Base-by-base conservation (phyloP, 768 basidiomycete species). In the Ramaria rubella region DNA sequence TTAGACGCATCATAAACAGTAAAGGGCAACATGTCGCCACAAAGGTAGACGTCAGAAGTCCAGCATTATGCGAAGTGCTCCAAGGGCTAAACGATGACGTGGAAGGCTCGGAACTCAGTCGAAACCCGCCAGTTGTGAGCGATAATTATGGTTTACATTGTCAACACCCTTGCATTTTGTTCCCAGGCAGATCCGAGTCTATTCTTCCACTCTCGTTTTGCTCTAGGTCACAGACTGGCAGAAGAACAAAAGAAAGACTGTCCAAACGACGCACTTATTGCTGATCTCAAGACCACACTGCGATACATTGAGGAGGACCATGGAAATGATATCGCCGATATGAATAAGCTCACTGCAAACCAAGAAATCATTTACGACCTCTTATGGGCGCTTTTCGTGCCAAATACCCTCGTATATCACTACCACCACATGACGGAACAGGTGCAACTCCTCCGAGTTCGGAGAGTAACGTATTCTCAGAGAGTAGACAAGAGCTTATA, bases 361-460 rank as follows among this genome's bases (percentile, higher is more conserved):
- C 34, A 57, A 7, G 52, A 61, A 5, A 67, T 70, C 58, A 63
- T 65, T 1, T 70, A 59, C 61, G 58, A 63, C n/a, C 65, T 69
- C n/a, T 65, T 72, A 2, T 71, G 69, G 68, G 63, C 62, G 21
- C 38, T 72, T 21, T 65, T 70, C 59, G 55, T 50, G 4, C 62
- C 65, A 15, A 61, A 61, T 45, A 49, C 61, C 7, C 56, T 65
- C 31, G 63, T 66, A 3, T 66, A 63, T 43, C 52, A 56, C 19
- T 52, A 17, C 29, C 52, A 63, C 60, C 59, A 36, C 19, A 11
- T 52, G 44, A 52, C 56, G 49, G 48, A 63, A 56, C 36, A 63
- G 62, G 50, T n/a, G 44, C 52, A 55, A 49, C 27, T 49, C 60
- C n/a, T 56, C 55, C 4, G 38, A 49, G 36, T 59, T 48, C 24